These are phyloP conservation scores for Podila minutissima DNA, from an alignment of 192 early-diverging fungal species.

Conservation along the genomic window DNA sequence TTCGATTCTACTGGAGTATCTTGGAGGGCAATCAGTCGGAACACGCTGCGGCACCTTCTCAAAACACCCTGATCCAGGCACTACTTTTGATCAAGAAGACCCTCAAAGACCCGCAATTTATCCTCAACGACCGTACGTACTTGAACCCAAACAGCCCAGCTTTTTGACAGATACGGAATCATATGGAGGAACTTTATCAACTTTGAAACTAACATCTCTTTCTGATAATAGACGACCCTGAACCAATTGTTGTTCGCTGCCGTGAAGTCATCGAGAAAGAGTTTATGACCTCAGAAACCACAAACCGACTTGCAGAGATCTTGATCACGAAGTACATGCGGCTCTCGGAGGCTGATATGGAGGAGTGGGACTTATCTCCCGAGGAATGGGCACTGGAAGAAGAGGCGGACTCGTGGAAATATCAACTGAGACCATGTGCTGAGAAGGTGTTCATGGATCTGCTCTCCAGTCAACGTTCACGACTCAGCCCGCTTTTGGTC, in stretches of 20 bases:
- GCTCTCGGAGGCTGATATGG: slow-evolving; percentile 74
- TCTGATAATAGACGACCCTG: slow-evolving; percentile 53
- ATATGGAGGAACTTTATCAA: not conserved
- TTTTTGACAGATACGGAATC: not conserved
- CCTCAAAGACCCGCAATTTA: slow-evolving; percentile 67
- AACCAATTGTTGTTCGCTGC: slow-evolving; percentile 61
- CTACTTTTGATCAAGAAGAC: slow-evolving; percentile 72
- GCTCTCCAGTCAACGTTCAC: slow-evolving; percentile 69
- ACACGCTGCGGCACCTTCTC: slow-evolving; percentile 26
- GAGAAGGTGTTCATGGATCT: slow-evolving; percentile 87
- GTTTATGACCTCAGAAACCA: slow-evolving; percentile 77
- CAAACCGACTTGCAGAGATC: slow-evolving; percentile 70
- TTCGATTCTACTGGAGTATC: slow-evolving; percentile 81
- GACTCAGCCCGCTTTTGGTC: slow-evolving; percentile 71
- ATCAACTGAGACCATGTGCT: slow-evolving; percentile 80
- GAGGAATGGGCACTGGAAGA: slow-evolving; percentile 85
- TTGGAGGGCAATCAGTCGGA: slow-evolving; percentile 48
- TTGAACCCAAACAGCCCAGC: not conserved
- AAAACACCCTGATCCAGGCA: slow-evolving; percentile 72
- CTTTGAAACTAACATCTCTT: not conserved
- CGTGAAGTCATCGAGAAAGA: slow-evolving; percentile 64
- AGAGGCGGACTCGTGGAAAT: slow-evolving; percentile 89
- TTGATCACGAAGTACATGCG: slow-evolving; percentile 81
- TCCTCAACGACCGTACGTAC: slow-evolving; percentile 39
- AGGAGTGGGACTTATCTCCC: slow-evolving; percentile 85